These are phyloP conservation scores for Aurifilum marmelostoma DNA, from an alignment of 2,329 filamentous ascomycete genomes.

Conservation along the genomic window DNA sequence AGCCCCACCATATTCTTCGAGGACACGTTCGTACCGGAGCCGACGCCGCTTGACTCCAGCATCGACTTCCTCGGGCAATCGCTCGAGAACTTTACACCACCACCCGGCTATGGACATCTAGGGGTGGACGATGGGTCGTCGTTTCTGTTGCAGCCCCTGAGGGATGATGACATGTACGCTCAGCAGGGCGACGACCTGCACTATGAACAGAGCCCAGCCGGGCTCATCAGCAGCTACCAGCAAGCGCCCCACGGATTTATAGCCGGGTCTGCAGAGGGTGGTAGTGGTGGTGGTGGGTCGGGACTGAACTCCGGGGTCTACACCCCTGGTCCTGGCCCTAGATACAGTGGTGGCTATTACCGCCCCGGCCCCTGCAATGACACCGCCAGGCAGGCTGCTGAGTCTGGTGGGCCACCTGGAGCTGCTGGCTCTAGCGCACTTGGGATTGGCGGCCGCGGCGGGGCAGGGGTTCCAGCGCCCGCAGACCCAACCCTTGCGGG, in stretches of 20 bases:
- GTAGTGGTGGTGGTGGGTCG: neutral
- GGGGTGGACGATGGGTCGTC: conserved; percentile 41
- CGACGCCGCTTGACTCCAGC: conserved; percentile 47
- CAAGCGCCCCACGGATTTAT: conserved; percentile 10
- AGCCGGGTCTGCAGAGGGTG: neutral
- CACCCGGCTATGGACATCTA: conserved; percentile 7
- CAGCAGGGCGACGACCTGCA: conserved; percentile 30
- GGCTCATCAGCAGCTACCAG: conserved; percentile 32
- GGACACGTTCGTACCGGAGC: conserved; percentile 60
- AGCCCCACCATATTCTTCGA: conserved; percentile 8
- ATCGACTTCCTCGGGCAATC: conserved; percentile 7
- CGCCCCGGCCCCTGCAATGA: neutral
- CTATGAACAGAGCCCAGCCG: neutral
- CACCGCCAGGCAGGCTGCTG: neutral
- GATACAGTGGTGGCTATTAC: no score
- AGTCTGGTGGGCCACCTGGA: neutral
- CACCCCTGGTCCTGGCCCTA: conserved; percentile 2
- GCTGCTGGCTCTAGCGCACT: conserved; percentile 12
- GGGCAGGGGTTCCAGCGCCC: conserved; percentile 10
- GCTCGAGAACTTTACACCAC: conserved; percentile 33
- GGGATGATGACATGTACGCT: conserved; percentile 36
- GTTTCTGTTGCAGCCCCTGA: conserved; percentile 38
- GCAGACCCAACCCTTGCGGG: conserved; percentile 25
- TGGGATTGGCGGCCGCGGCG: conserved; percentile 1
- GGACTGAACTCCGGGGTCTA: neutral